Percentiles rank a stretch among this genome's conserved stretches.
phyloP scores from a whole-genome alignment of 768 basidiomycete species.

The Serpula lacrymans region DNA sequence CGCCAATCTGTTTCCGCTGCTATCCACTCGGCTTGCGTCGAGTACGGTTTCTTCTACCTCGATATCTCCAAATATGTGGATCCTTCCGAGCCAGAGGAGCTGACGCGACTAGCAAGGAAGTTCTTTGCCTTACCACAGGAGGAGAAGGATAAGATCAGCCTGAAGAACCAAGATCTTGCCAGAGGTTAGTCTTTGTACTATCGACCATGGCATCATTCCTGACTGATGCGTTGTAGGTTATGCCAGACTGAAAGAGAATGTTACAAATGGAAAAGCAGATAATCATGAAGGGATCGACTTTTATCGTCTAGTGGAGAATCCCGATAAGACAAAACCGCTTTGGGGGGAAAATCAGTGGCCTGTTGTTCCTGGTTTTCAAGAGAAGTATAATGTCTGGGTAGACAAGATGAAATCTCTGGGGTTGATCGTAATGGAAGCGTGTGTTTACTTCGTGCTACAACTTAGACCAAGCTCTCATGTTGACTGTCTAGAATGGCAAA shows the following conservation, averaged over 20 bases:
- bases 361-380: conserved; percentile 47
- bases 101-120: conserved; percentile 57
- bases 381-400: conserved; percentile 71
- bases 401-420: conserved; percentile 86
- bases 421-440: conserved; percentile 84
- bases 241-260: conserved; percentile 74
- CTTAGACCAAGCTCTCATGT: neutral
- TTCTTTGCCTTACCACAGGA: conserved; percentile 74
- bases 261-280: conserved; percentile 82
- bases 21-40: conserved; percentile 69
- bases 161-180: conserved; percentile 68
- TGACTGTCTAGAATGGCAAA: conserved; percentile 61
- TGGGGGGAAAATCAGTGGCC: conserved; percentile 94
- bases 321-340: conserved; percentile 66
- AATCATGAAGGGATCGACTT: conserved; percentile 85
- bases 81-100: conserved; percentile 57
- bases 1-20: conserved; percentile 42
- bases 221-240: conserved; percentile 53
- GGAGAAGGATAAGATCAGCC: conserved; percentile 74
- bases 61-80: conserved; percentile 61
- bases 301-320: conserved; percentile 67
- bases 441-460: conserved; percentile 23
- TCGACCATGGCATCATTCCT: neutral
- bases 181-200: conserved; percentile 50
- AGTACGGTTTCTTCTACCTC: conserved; percentile 90